Conservation (phyloP, 2,329 filamentous ascomycete genomes). For the Aspergillus sp. region DNA sequence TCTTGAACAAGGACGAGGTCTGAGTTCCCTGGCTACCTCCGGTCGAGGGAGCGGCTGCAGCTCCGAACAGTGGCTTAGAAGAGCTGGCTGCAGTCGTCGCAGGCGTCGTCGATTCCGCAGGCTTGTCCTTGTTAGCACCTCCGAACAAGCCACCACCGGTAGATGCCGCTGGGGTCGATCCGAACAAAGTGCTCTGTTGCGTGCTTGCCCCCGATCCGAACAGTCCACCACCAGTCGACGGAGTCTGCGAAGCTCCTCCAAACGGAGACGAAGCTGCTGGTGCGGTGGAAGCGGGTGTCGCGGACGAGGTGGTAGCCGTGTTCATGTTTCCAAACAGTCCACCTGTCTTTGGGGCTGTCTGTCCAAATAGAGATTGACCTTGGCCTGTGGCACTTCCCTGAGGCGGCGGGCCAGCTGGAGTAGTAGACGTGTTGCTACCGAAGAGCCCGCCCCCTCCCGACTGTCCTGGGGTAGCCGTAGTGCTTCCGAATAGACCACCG, state of each 20-base stretch:
- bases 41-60: slow-evolving; percentile 14
- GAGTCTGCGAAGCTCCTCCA: slow-evolving; percentile 17
- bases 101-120: slow-evolving; percentile 28
- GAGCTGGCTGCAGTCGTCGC: slow-evolving; percentile 22
- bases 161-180: slow-evolving; percentile 19
- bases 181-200: slow-evolving; percentile 30
- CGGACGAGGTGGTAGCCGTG: slow-evolving; percentile 19
- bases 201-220: slow-evolving; percentile 26
- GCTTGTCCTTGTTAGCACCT: slow-evolving; percentile 30
- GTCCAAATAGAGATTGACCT: slow-evolving; percentile 28
- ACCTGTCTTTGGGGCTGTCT: slow-evolving; percentile 25
- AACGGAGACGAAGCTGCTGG: slow-evolving; percentile 20
- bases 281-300: slow-evolving; percentile 24
- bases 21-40: slow-evolving; percentile 17
- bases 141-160: slow-evolving; percentile 11
- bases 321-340: slow-evolving; percentile 29
- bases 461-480: slow-evolving; percentile 40
- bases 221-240: slow-evolving; percentile 27
- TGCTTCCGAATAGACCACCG: slow-evolving; percentile 32
- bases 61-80: slow-evolving; percentile 30
- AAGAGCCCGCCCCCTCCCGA: slow-evolving; percentile 31
- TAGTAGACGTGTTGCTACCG: slow-evolving; percentile 46
- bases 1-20: slow-evolving; percentile 29
- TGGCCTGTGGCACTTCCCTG: slow-evolving; percentile 26
- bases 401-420: slow-evolving; percentile 51